A percentile compares a stretch with the other conserved stretches of the same genome.
phyloP scores from a whole-genome alignment of 208 protist species.

The Trichomonas vaginalis region DNA sequence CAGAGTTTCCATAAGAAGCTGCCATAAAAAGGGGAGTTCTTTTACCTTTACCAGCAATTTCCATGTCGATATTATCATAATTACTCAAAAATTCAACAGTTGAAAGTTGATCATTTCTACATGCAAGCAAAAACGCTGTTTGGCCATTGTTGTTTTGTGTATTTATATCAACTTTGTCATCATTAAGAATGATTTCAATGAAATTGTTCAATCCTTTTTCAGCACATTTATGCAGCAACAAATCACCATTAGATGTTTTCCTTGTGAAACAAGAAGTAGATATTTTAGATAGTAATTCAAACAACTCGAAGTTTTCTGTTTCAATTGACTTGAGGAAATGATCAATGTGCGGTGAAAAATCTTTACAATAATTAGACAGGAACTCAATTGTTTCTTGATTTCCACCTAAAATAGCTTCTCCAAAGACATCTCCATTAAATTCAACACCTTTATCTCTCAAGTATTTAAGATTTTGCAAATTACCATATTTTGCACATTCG shows the following conservation, averaged over 20 bases:
- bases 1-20: not conserved
- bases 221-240: not conserved
- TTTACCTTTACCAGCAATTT: not conserved
- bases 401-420: not conserved
- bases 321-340: not conserved
- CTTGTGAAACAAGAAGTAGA: not conserved
- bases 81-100: not conserved
- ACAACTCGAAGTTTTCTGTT: not conserved
- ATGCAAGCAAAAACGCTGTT: not conserved
- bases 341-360: not conserved
- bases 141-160: not conserved
- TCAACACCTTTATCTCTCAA: not conserved
- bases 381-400: not conserved
- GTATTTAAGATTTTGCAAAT: not conserved
- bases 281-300: not conserved
- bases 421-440: not conserved
- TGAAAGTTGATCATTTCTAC: not conserved
- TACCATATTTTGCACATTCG: not conserved
- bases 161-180: not conserved
- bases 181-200: not conserved
- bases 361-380: not conserved
- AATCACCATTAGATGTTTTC: not conserved
- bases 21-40: not conserved
- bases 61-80: not conserved
- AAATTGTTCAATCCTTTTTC: not conserved